These are phyloP conservation scores for Astraeus odoratus DNA, from an alignment of 768 basidiomycete genomes.

Conservation along the genomic window DNA sequence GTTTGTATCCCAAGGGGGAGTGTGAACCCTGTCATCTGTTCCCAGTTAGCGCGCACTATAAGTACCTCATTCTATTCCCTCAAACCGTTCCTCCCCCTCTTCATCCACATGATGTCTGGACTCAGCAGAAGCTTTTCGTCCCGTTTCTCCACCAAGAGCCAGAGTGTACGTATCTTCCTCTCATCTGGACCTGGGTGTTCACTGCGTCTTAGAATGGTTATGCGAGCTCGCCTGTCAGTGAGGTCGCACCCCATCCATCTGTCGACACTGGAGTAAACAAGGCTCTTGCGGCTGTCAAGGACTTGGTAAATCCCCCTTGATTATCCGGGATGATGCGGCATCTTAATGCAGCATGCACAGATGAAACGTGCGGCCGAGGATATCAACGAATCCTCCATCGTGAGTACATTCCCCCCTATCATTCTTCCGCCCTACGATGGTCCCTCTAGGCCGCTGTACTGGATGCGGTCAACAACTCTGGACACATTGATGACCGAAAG, in stretches of 20 bases:
- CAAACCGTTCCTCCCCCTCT: constrained; percentile 1
- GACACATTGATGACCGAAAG: constrained; percentile 71
- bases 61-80: constrained; percentile 9
- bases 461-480: constrained; percentile 54
- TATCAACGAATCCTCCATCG: constrained; percentile 22
- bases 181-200: not conserved
- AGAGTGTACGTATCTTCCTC: constrained; percentile 14
- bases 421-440: not conserved
- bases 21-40: constrained; percentile 5
- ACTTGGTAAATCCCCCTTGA: constrained; percentile 15
- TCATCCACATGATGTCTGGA: constrained; percentile 18
- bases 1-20: too few relatives aligned
- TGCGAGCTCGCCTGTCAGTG: constrained; percentile 11
- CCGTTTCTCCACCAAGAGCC: constrained; percentile 23
- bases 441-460: constrained; percentile 45
- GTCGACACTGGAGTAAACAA: constrained; percentile 15
- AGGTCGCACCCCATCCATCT: constrained; percentile 1
- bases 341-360: constrained; percentile 3
- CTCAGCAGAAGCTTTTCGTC: constrained; percentile 24
- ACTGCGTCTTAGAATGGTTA: constrained; percentile 3
- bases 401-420: constrained; percentile 2
- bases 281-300: constrained; percentile 23
- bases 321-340: not conserved
- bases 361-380: constrained; percentile 27
- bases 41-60: constrained; percentile 20